phyloP scores from a whole-genome alignment of 176 grass and related monocot genomes.

The Avena eriantha region DNA sequence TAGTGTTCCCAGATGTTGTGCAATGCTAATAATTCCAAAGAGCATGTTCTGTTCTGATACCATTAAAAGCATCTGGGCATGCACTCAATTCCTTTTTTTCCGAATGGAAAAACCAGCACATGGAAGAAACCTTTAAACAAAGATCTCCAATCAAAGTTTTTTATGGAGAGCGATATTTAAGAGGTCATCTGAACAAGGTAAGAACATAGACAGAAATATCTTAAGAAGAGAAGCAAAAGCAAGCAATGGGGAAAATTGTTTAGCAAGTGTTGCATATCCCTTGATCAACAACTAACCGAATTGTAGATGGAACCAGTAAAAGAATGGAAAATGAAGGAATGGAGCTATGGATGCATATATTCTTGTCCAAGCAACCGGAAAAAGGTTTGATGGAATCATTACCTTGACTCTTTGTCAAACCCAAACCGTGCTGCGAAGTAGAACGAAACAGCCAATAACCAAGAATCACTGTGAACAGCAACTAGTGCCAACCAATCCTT shows the following conservation, averaged over 20 bases:
- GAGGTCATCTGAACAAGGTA: background rate
- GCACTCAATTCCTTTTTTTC: background rate
- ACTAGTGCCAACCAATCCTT: slow-evolving; percentile 95
- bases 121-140: background rate
- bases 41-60: background rate
- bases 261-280: slow-evolving; percentile 6
- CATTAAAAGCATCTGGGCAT: slow-evolving; percentile 16
- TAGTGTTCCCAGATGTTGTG: background rate
- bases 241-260: background rate
- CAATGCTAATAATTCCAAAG: background rate
- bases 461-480: slow-evolving; percentile 91
- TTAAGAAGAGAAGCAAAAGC: slow-evolving; percentile 12
- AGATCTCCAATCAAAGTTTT: background rate
- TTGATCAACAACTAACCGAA: slow-evolving; percentile 20
- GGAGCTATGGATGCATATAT: slow-evolving; percentile 10
- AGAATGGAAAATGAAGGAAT: slow-evolving; percentile 32
- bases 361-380: slow-evolving; percentile 22
- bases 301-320: slow-evolving; percentile 21
- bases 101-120: background rate
- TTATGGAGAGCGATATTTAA: background rate
- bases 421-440: slow-evolving; percentile 95
- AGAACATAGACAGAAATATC: slow-evolving; percentile 19
- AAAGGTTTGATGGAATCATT: slow-evolving; percentile 43
- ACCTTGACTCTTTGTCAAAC: slow-evolving; percentile 97
- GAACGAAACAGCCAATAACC: slow-evolving; percentile 91